phyloP scores from a whole-genome alignment of 2,329 filamentous ascomycete species.

The Biscogniauxia sp. region DNA sequence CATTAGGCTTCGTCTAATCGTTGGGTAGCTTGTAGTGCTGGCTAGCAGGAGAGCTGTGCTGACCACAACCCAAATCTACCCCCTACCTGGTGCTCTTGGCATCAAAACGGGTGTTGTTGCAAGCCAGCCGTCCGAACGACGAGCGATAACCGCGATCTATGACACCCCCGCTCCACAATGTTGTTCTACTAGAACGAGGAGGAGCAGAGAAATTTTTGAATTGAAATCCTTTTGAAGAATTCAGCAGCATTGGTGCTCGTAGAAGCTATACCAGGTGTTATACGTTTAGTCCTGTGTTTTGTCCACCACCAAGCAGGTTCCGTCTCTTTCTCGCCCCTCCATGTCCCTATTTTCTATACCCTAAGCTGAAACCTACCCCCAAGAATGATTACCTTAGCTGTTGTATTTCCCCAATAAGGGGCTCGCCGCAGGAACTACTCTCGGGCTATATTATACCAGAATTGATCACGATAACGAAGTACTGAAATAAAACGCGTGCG shows the following conservation, averaged over 20 bases:
- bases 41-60: background rate
- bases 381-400: background rate
- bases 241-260: background rate
- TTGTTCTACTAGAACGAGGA: background rate
- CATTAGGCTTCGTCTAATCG: background rate
- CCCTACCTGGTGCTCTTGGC: background rate
- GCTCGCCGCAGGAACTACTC: background rate
- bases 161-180: background rate
- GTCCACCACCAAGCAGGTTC: background rate
- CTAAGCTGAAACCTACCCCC: too few relatives aligned
- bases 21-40: background rate
- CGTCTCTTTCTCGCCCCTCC: background rate
- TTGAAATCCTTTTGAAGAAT: background rate
- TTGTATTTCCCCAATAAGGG: background rate
- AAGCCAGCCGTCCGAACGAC: background rate
- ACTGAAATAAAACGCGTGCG: background rate
- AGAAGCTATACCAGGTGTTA: background rate
- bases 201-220: background rate
- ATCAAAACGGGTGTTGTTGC: background rate
- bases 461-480: background rate
- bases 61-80: background rate
- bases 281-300: background rate
- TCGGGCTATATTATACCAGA: background rate
- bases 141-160: background rate
- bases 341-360: background rate